Conservation (phyloP, 2,329 filamentous ascomycete species). For the Diplodia sapinea region DNA sequence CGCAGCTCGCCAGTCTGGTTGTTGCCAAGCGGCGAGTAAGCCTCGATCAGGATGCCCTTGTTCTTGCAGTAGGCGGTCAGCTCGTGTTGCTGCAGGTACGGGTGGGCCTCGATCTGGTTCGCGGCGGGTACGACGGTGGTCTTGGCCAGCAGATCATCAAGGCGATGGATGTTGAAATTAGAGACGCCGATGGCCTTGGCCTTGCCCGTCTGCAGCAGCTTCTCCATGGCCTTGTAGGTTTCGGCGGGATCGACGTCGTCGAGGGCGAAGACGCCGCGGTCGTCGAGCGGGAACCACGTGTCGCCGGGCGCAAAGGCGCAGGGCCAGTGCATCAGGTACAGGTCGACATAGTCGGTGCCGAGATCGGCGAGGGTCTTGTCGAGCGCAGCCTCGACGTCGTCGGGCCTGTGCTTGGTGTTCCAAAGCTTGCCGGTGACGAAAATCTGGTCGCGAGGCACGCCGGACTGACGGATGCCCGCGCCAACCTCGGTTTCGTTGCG, state of each 20-base stretch:
- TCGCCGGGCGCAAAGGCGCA: constrained; percentile 59
- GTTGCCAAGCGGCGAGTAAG: constrained; percentile 61
- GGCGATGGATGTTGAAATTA: constrained; percentile 56
- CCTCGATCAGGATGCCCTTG: constrained; percentile 55
- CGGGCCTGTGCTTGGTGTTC: constrained; percentile 59
- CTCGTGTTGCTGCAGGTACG: constrained; percentile 67
- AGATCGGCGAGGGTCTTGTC: constrained; percentile 32
- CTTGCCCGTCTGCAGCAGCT: constrained; percentile 40
- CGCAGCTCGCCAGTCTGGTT: constrained; percentile 65
- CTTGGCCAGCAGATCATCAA: constrained; percentile 59
- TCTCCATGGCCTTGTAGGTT: constrained; percentile 60
- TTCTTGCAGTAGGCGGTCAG: constrained; percentile 62
- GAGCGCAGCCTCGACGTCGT: constrained; percentile 52
- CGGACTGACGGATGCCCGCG: constrained; percentile 66
- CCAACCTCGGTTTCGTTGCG: constrained; percentile 71
- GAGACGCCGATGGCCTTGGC: constrained; percentile 54
- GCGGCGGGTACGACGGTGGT: constrained; percentile 70
- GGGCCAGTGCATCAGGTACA: constrained; percentile 61
- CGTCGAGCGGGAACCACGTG: constrained; percentile 47
- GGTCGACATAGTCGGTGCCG: constrained; percentile 48
- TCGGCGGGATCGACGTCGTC: constrained; percentile 49
- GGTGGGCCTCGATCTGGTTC: constrained; percentile 74
- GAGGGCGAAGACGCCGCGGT: constrained; percentile 19
- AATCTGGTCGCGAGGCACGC: constrained; percentile 67
- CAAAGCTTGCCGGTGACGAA: constrained; percentile 73